phyloP scores from a whole-genome alignment of 1,139 yeast genomes.

The Candida neerlandica region DNA sequence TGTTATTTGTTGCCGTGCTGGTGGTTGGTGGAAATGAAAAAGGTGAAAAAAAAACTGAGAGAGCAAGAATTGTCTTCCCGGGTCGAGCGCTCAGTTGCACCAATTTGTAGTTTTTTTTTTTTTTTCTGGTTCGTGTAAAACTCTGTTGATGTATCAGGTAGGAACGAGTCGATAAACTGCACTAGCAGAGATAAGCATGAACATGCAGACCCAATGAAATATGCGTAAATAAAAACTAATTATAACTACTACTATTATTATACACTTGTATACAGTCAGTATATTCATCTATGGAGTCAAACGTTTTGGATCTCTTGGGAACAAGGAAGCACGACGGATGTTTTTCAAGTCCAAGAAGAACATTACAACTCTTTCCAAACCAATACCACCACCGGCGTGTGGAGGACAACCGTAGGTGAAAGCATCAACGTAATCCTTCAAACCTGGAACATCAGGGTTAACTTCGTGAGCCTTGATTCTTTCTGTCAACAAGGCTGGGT shows the following conservation, averaged over 20 bases:
- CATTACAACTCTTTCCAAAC: constrained; percentile 98
- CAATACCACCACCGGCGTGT: constrained; percentile 99
- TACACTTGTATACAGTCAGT: not conserved
- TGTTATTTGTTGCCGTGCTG: not conserved
- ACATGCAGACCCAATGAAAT: no score
- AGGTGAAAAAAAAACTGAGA: not conserved
- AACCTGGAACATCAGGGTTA: constrained; percentile 78
- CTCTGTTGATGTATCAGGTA: no score
- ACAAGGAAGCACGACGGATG: constrained; percentile 94
- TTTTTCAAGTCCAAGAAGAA: constrained; percentile 95
- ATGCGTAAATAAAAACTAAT: not conserved
- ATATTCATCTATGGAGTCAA: constrained; percentile 63
- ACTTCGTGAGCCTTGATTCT: constrained; percentile 85
- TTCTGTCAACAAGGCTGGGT: constrained; percentile 75
- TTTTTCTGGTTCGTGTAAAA: not conserved
- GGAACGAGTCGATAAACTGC: no score
- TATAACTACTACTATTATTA: not conserved
- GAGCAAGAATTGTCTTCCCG: not conserved
- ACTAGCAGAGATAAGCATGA: no score
- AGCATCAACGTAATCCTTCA: constrained; percentile 88
- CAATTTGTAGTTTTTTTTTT: not conserved
- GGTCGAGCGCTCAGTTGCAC: not conserved
- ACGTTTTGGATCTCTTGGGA: constrained; percentile 99
- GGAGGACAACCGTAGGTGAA: constrained; percentile 96
- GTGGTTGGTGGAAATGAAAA: not conserved